Conservation (phyloP, 108 stramenopile species). For the Nitzschia sp. region DNA sequence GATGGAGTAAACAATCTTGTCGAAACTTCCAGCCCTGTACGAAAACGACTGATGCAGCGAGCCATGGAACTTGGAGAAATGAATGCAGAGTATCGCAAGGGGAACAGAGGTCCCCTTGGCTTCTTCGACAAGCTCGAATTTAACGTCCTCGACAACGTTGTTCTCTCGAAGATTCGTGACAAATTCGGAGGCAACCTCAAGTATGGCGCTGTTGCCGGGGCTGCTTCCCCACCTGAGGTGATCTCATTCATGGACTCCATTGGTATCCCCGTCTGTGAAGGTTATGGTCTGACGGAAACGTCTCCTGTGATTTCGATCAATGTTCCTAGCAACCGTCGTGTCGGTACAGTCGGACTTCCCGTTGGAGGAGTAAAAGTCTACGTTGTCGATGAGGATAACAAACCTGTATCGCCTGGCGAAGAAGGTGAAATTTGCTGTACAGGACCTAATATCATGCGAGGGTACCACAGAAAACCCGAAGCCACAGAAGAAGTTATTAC, state of each 20-base stretch:
- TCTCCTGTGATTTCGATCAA: slow-evolving; percentile 80
- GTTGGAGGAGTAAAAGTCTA: slow-evolving; percentile 73
- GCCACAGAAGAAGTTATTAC: slow-evolving; percentile 91
- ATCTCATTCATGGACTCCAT: slow-evolving; percentile 89
- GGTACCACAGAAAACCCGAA: slow-evolving; percentile 90
- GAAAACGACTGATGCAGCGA: slow-evolving; percentile 62
- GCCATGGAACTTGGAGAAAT: slow-evolving; percentile 69
- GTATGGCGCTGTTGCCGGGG: slow-evolving; percentile 83
- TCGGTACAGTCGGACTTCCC: slow-evolving; percentile 77
- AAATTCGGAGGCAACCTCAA: slow-evolving; percentile 84
- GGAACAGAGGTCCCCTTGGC: slow-evolving; percentile 45
- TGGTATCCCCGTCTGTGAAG: slow-evolving; percentile 88
- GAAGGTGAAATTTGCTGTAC: slow-evolving; percentile 88
- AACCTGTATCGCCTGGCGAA: slow-evolving; percentile 64
- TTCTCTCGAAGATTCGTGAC: slow-evolving; percentile 87
- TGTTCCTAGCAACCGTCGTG: slow-evolving; percentile 55
- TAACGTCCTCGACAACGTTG: slow-evolving; percentile 68
- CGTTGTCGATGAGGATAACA: slow-evolving; percentile 67
- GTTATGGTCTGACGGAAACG: slow-evolving; percentile 94
- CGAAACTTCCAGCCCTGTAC: slow-evolving; percentile 57
- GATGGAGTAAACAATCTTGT: slow-evolving; percentile 90
- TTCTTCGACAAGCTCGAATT: slow-evolving; percentile 49
- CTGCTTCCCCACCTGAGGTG: slow-evolving; percentile 86
- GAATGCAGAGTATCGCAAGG: slow-evolving; percentile 46
- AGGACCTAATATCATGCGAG: slow-evolving; percentile 93